These are phyloP conservation scores for Aeschynomene evenia DNA, from an alignment of 306 rosid genomes.

Conservation along the genomic window DNA sequence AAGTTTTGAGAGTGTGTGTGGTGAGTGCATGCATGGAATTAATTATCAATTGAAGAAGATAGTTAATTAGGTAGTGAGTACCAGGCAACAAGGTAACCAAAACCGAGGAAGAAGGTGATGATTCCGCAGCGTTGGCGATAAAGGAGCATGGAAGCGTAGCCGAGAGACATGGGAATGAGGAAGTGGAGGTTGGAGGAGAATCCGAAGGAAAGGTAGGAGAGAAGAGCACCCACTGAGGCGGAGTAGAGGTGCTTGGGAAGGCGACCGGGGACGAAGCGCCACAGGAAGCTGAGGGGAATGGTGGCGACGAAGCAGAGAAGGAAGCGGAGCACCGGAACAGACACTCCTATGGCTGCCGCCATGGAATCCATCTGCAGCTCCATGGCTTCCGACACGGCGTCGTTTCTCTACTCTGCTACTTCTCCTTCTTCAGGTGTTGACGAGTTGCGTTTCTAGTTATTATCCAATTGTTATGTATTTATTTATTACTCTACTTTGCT, in stretches of 20 bases:
- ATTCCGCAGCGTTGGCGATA: conserved; percentile 71
- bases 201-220: conserved; percentile 68
- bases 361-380: conserved; percentile 61
- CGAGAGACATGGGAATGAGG: conserved; percentile 72
- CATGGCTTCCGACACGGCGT: conserved; percentile 7
- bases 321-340: conserved; percentile 75
- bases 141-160: conserved; percentile 80
- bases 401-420: background rate
- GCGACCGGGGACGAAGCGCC: conserved; percentile 53
- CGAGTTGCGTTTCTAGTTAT: background rate
- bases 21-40: no score
- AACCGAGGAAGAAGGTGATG: conserved; percentile 68
- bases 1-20: no score
- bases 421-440: background rate
- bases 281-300: conserved; percentile 68
- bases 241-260: conserved; percentile 58
- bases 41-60: no score
- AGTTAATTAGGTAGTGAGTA: background rate
- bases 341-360: conserved; percentile 80
- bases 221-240: conserved; percentile 52
- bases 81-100: conserved; percentile 90
- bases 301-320: conserved; percentile 68
- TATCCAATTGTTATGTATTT: no score
- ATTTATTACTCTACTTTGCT: background rate
- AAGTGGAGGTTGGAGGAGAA: conserved; percentile 91